phyloP scores from a whole-genome alignment of 495 filamentous ascomycete genomes.

The Cenococcum geophilum region DNA sequence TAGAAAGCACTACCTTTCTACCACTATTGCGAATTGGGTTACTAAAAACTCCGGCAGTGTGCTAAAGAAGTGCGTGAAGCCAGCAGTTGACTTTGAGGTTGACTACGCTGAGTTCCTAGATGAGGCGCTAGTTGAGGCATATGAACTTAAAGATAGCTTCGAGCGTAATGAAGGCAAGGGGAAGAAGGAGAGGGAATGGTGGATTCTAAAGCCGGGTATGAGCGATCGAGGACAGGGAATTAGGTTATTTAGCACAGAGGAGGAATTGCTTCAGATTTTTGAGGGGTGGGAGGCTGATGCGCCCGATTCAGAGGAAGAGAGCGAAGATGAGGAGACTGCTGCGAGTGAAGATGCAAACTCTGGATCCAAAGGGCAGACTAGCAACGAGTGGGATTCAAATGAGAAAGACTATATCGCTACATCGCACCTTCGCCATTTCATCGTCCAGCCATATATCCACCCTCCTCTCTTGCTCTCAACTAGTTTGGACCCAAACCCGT shows the following conservation, averaged over 20 bases:
- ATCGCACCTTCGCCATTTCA: constrained; percentile 90
- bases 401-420: constrained; percentile 61
- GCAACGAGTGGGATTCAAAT: background rate
- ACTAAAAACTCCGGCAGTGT: constrained; percentile 70
- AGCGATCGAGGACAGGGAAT: constrained; percentile 94
- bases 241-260: constrained; percentile 74
- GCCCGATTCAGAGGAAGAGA: constrained; percentile 52
- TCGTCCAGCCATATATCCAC: constrained; percentile 93
- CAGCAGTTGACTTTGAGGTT: constrained; percentile 76
- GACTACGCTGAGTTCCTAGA: constrained; percentile 97
- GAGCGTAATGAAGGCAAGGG: constrained; percentile 50
- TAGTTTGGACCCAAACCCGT: constrained; percentile 3
- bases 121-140: constrained; percentile 84
- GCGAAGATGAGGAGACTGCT: constrained; percentile 32
- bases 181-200: constrained; percentile 68
- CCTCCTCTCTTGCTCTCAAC: constrained; percentile 68
- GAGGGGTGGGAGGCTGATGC: constrained; percentile 68
- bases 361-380: too few species aligned
- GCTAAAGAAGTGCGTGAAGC: constrained; percentile 62
- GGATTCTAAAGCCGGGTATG: constrained; percentile 97
- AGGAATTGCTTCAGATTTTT: constrained; percentile 75
- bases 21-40: constrained; percentile 71
- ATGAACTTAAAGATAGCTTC: constrained; percentile 72
- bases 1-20: constrained; percentile 84
- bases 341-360: constrained; percentile 5